Conservation (phyloP, 148 eudicot genomes). For the Persicaria tinctoria region DNA sequence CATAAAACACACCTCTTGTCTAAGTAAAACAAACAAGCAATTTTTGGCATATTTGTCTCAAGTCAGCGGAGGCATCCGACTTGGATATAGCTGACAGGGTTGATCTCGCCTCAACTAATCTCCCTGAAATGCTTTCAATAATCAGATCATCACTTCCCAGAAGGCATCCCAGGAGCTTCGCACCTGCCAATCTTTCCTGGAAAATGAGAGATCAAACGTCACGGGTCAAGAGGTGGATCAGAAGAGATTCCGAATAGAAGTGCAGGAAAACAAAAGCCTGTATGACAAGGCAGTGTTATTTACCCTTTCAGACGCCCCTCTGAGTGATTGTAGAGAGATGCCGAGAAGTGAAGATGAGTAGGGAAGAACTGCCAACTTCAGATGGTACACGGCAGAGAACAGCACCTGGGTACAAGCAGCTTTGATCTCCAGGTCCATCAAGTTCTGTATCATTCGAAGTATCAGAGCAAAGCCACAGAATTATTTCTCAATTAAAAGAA, state of each 20-base stretch:
- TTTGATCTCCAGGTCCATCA: slow-evolving; percentile 37
- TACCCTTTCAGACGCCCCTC: slow-evolving; percentile 54
- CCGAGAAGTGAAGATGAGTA: slow-evolving; percentile 43
- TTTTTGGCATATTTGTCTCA: slow-evolving; percentile 39
- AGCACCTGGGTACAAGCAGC: slow-evolving; percentile 68
- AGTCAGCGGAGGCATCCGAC: slow-evolving; percentile 42
- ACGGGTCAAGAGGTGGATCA: slow-evolving; percentile 3
- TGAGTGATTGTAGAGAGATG: slow-evolving; percentile 43
- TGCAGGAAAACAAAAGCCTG: not conserved
- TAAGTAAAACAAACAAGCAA: slow-evolving; percentile 47
- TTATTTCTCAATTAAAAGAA: not conserved
- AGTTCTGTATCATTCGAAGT: slow-evolving; percentile 25
- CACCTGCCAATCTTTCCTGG: slow-evolving; percentile 64
- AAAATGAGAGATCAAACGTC: slow-evolving; percentile 6
- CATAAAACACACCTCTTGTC: not conserved
- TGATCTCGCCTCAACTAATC: slow-evolving; percentile 40
- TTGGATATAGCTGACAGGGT: slow-evolving; percentile 29
- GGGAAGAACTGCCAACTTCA: slow-evolving; percentile 45
- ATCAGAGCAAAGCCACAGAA: not conserved
- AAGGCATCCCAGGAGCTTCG: slow-evolving; percentile 52
- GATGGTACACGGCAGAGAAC: slow-evolving; percentile 61
- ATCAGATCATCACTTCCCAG: slow-evolving; percentile 62
- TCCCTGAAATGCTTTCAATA: slow-evolving; percentile 34
- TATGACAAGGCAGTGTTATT: not conserved
- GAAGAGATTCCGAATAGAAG: not conserved